Evolutionary conservation across 2,329 filamentous ascomycete genomes (phyloP), one percentile per base, ranked within the genome.

Genomic region (Neonectria hederae): DNA sequence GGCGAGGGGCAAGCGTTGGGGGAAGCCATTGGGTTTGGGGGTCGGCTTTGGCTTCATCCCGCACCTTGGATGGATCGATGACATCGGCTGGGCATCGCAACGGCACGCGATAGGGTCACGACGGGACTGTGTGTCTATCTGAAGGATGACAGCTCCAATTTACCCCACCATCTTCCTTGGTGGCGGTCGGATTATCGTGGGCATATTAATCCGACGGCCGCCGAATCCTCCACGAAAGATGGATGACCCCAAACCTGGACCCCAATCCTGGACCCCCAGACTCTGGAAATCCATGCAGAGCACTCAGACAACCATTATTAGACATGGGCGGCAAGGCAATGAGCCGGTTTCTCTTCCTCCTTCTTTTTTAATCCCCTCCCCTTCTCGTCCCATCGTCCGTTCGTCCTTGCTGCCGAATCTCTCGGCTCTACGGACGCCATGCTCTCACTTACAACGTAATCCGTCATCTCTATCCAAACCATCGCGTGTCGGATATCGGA

Each of bases 201-300:
- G 70, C 62, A 63, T n/a, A 54, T 63, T 59, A 58, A 51, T 70
- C 65, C 64, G 61, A 58, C 63, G 61, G 63, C 51, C n/a, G 65
- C 70, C 64, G 52, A 66, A 66, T 72, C 66, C 68, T 72, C 70
- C 72, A 72, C 70, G 66, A 72, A 67, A 56, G 43, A 62, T 54
- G 59, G 43, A 62, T 54, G 59, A 64, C 68, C 55, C 66, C 49
- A 57, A 54, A 21, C 38, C n/a, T n/a, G n/a, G n/a, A n/a, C n/a
- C n/a, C n/a, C n/a, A n/a, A n/a, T n/a, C n/a, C n/a, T 46, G 56
- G n/a, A 32, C 48, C 48, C 48, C 48, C 48, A 51, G 48, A 49
- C 42, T 30, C 21, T 7, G 21, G n/a, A 26, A 32, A n/a, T n/a
- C n/a, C n/a, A n/a, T n/a, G n/a, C n/a, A n/a, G n/a, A n/a, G n/a